Evolutionary conservation across 768 basidiomycete species (phyloP).

Genomic region (Lentinula sp.): DNA sequence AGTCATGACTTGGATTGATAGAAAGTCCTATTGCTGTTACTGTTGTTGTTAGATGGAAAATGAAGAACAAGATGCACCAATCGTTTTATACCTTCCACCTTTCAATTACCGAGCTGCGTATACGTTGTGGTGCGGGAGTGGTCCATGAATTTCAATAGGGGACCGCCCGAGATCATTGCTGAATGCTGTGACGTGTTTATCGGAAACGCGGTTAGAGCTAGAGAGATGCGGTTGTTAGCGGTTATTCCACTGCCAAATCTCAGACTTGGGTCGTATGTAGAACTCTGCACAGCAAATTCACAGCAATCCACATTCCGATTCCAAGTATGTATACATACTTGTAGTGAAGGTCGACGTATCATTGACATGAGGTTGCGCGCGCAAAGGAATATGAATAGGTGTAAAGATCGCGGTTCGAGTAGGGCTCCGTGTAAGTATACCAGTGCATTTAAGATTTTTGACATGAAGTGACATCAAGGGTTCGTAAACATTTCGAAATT

Average conservation of each 20-base stretch:
- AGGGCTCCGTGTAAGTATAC: not conserved
- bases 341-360: no score
- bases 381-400: not conserved
- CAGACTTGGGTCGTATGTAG: not conserved
- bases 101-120: no score
- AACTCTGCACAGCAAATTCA: not conserved
- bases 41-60: not conserved
- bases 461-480: not conserved
- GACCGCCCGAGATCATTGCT: no score
- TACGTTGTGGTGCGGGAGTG: no score
- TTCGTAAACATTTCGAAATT: not conserved
- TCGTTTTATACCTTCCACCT: not conserved
- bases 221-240: not conserved
- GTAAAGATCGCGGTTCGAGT: not conserved
- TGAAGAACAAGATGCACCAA: not conserved
- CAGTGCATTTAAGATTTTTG: not conserved
- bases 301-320: not conserved
- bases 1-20: slow-evolving; percentile 12
- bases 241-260: not conserved
- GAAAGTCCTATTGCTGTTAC: not conserved
- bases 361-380: not conserved
- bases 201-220: not conserved
- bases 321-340: no score
- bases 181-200: not conserved
- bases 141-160: no score